phyloP scores from a whole-genome alignment of 2,329 filamentous ascomycete genomes.

The Pyrenophora seminiperda region DNA sequence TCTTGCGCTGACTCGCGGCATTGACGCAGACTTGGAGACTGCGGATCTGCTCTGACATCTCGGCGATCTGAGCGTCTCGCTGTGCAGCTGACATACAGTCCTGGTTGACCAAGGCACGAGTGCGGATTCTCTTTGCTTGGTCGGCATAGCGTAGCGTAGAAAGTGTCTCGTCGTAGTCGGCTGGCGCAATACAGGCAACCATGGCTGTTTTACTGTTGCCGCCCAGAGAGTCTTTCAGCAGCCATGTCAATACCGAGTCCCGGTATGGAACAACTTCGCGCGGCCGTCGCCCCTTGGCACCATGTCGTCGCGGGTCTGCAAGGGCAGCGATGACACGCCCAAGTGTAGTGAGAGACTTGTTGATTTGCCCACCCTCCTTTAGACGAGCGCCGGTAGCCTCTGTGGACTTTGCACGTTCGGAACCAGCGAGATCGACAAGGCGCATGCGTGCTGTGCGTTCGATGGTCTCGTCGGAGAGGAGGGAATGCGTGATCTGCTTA shows the following conservation, averaged over 20 bases:
- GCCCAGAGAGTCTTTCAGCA: slow-evolving; percentile 92
- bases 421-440: slow-evolving; percentile 91
- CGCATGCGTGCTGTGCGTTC: slow-evolving; percentile 93
- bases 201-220: slow-evolving; percentile 99
- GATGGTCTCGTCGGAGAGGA: slow-evolving; percentile 96
- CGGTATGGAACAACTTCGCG: slow-evolving; percentile 85
- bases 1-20: slow-evolving; percentile 65
- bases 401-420: slow-evolving; percentile 91
- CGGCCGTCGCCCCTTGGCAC: slow-evolving; percentile 47
- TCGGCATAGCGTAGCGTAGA: slow-evolving; percentile 96
- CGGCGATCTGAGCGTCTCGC: slow-evolving; percentile 88
- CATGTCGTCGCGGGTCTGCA: slow-evolving; percentile 66
- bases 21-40: slow-evolving; percentile 76
- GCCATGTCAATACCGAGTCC: slow-evolving; percentile 82
- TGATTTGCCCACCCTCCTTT: slow-evolving; percentile 96
- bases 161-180: slow-evolving; percentile 96
- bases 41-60: slow-evolving; percentile 96
- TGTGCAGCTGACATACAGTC: slow-evolving; percentile 91
- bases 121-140: slow-evolving; percentile 96
- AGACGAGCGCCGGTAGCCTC: slow-evolving; percentile 91
- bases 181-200: slow-evolving; percentile 95
- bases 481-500: slow-evolving; percentile 97
- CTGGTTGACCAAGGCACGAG: slow-evolving; percentile 92
- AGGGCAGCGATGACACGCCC: slow-evolving; percentile 94
- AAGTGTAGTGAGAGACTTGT: slow-evolving; percentile 95